Evolutionary conservation across 345 rosid species (phyloP).

Genomic region (Salix viminalis): DNA sequence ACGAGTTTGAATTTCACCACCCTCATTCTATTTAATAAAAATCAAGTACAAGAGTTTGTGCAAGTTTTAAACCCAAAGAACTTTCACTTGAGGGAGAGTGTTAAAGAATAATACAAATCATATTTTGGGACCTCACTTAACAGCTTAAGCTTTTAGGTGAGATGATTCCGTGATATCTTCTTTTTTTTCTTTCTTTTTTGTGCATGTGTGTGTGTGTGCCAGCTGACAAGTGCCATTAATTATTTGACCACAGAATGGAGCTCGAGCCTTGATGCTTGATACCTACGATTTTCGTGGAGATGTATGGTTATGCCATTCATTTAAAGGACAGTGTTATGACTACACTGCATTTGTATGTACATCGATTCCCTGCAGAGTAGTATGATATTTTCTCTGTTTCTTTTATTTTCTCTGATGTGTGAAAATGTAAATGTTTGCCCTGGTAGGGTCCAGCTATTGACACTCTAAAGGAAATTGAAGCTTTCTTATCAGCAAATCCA

Average conservation of each 20-base stretch:
- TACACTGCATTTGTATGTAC: constrained; percentile 55
- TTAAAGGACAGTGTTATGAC: constrained; percentile 51
- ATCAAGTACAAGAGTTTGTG: too few species aligned
- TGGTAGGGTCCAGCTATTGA: constrained; percentile 56
- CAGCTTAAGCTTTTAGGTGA: too few species aligned
- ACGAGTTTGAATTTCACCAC: too few species aligned
- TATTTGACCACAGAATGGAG: constrained; percentile 50
- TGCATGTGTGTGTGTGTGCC: too few species aligned
- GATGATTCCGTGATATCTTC: too few species aligned
- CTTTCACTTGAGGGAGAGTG: too few species aligned
- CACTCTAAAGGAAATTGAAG: constrained; percentile 52
- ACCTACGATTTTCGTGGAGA: constrained; percentile 61
- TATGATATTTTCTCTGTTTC: too few species aligned
- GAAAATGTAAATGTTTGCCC: background rate
- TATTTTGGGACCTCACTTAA: too few species aligned
- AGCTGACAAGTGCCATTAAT: background rate
- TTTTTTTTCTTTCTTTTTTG: background rate
- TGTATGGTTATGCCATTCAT: constrained; percentile 71
- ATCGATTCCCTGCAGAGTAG: background rate
- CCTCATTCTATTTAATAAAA: too few species aligned
- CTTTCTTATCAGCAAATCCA: constrained; percentile 53
- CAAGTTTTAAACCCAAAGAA: too few species aligned
- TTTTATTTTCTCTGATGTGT: background rate
- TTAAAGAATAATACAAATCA: too few species aligned
- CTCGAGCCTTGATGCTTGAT: constrained; percentile 60